These are phyloP conservation scores for Kodamaea neixiangensis DNA, from an alignment of 805 yeast genomes.

Conservation along the genomic window DNA sequence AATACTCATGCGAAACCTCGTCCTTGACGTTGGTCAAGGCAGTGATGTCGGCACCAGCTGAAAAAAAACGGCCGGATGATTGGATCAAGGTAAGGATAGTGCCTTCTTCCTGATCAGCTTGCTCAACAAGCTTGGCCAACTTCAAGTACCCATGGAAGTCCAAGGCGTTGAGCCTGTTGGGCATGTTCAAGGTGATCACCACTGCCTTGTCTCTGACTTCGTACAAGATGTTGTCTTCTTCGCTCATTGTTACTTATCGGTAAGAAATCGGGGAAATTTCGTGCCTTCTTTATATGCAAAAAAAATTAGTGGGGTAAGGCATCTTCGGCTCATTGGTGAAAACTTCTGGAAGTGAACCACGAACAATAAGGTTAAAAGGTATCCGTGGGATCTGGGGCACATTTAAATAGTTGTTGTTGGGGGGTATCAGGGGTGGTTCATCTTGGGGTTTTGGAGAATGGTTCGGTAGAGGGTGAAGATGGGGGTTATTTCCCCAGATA, in stretches of 20 bases:
- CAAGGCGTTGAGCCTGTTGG: constrained; percentile 65
- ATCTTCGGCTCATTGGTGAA: background rate
- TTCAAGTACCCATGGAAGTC: constrained; percentile 62
- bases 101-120: constrained; percentile 62
- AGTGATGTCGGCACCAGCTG: constrained; percentile 81
- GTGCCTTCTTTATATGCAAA: background rate
- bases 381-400: background rate
- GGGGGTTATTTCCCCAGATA: too few species aligned
- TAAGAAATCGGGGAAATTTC: background rate
- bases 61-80: constrained; percentile 72
- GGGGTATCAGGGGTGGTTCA: background rate
- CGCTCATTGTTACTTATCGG: constrained; percentile 7
- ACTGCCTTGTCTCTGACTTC: constrained; percentile 51
- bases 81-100: constrained; percentile 67
- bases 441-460: too few species aligned
- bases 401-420: background rate
- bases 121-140: constrained; percentile 57
- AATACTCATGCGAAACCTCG: constrained; percentile 40
- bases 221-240: constrained; percentile 34
- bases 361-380: background rate
- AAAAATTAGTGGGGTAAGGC: background rate
- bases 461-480: too few species aligned
- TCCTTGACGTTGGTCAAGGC: constrained; percentile 32
- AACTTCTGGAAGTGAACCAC: background rate
- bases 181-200: constrained; percentile 66